Base-by-base conservation (phyloP, 2,329 filamentous ascomycete genomes). In the Ophiocordyceps sinensis region DNA sequence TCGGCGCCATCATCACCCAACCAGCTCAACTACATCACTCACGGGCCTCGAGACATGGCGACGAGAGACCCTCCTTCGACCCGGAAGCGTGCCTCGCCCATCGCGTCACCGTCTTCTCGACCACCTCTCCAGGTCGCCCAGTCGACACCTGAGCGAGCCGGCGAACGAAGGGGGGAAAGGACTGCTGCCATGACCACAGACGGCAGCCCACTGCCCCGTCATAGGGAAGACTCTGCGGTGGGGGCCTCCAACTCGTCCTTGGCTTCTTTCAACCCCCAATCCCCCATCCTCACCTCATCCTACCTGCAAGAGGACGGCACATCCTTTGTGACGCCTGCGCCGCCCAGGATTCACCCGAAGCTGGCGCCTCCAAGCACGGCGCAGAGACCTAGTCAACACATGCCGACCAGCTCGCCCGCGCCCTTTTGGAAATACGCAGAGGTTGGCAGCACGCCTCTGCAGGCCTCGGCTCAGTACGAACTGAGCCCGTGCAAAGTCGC, bases 391-490 rank as follows among this genome's bases (percentile, higher is more conserved):
- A 88, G 82, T 54, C 82, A 87, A 53, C 85, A 86, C 57, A 86
- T 89, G 74, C 83, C 85, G 29, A 87, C 85, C 37, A 86, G 81
- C 50, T 87, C 82, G 28, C 85, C 85, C 0, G 85, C 85, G 1
- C 84, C 85, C 0, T 91, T 93, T 59, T 93, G 85, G 85, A 87
- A 85, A 58, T 91, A 84, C 59, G 79, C 82, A 34, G 82, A 87
- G 48, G 73, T 85, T 44, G 74, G 75, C 23, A 85, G 78, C 58
- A 88, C 83, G 2, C 84, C 84, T 2, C 65, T 83, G 41, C 67
- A 67, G 49, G 61, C 66, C 13, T 50, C 61, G 4, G 52, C 58
- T 0, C 58, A 63, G 4, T 76, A 73, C 43, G 76, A 81, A 45
- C 55, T 71, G 34, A 80, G 76, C 51, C 77, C 77, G 2, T 70